phyloP scores from a whole-genome alignment of 2,329 filamentous ascomycete genomes.

The Aspergillus melleus region DNA sequence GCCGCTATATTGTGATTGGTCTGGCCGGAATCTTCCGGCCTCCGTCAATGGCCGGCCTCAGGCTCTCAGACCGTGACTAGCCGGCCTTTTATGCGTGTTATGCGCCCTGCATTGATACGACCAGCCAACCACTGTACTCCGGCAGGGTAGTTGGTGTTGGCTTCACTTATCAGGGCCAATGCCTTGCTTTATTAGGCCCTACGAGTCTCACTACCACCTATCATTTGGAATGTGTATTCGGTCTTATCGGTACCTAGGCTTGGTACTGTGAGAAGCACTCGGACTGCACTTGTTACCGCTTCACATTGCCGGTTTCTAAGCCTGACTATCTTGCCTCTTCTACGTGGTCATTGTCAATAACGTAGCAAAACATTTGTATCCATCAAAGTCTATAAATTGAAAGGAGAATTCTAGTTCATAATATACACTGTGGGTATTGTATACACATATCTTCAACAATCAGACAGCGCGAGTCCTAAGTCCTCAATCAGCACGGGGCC shows the following conservation, averaged over 20 bases:
- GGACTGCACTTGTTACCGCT: neutral
- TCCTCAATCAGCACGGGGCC: neutral
- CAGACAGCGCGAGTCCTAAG: neutral
- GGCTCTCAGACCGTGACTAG: slow-evolving; percentile 6
- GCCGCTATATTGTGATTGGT: slow-evolving; percentile 19
- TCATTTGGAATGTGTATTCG: too few relatives aligned
- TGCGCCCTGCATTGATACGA: neutral
- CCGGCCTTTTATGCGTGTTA: slow-evolving; percentile 21
- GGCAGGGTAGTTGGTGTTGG: too few relatives aligned
- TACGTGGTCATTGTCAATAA: neutral
- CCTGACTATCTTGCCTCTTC: too few relatives aligned
- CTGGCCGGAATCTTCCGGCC: slow-evolving; percentile 45
- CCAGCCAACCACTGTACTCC: too few relatives aligned
- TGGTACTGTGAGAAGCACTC: neutral
- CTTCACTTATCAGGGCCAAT: too few relatives aligned
- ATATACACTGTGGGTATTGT: slow-evolving; percentile 20
- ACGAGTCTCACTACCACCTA: too few relatives aligned
- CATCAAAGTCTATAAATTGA: neutral
- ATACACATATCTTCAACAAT: slow-evolving; percentile 4
- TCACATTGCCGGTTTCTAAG: too few relatives aligned
- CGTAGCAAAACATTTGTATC: neutral
- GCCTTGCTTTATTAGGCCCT: too few relatives aligned
- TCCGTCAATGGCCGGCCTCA: slow-evolving; percentile 35
- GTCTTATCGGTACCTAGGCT: too few relatives aligned
- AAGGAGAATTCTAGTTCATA: slow-evolving; percentile 8